Base-by-base conservation (phyloP, 176 grass and related monocot genomes). In the Eleusine coracana region DNA sequence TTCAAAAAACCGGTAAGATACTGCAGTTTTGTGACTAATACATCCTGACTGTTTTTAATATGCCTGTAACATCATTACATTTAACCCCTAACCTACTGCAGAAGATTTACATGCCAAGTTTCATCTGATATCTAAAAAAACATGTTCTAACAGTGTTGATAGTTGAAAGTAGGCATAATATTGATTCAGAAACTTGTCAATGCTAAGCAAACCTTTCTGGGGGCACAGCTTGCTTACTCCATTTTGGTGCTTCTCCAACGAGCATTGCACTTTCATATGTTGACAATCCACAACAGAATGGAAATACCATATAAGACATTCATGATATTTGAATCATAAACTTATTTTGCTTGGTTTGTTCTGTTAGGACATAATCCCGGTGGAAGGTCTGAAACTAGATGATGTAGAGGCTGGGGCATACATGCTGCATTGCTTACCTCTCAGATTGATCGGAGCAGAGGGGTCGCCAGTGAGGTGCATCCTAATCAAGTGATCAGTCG, bases 391-490 rank as follows among this genome's bases (percentile, higher is more conserved):
- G 68, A 97, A 94, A 10, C 83, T 97, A 66, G 92, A 94, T 14
- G 75, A 86, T n/a, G 48, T 94, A 55, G 37, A 87, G 44, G 65
- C 81, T 5, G 94, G 94, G 66, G 36, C 94, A 89, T 97, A 97
- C 88, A 86, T 71, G 79, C 67, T 97, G 59, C 90, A 94, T n/a
- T 97, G 94, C 88, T 83, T 97, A 82, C 94, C 92, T 60, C 83
- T 94, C 5, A 88, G 90, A 70, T 68, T 97, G 69, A 79, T 94
- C 59, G 90, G 88, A 18, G 42, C 90, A 0, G 94, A 97, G 76
- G 92, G 94, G 65, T 90, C 92, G 6, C 94, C 94, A 11, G 74
- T 89, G 51, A 87, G 94, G 80, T 97, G 90, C 90, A 97, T 97
- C 85, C 92, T 94, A 64, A 87, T 91, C 56, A 92, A 92, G 84